Evolutionary conservation across 2,329 filamentous ascomycete species (phyloP).

Genomic region (Coleophoma crateriformis): DNA sequence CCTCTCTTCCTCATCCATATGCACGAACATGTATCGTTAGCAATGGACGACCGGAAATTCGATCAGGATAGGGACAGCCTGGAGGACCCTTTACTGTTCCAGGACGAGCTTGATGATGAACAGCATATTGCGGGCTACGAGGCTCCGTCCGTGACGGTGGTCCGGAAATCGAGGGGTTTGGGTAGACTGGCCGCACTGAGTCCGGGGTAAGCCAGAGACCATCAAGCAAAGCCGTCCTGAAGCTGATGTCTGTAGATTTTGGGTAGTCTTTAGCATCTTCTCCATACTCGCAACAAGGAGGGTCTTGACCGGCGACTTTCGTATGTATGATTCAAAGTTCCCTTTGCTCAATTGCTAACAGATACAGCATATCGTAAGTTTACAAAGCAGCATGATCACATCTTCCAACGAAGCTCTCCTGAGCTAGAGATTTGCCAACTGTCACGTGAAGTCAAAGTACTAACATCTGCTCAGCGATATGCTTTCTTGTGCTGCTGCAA

Average conservation of each 20-base stretch:
- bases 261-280: slow-evolving; percentile 11
- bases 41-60: neutral
- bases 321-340: slow-evolving; percentile 10
- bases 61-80: neutral
- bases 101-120: neutral
- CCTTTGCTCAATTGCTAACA: neutral
- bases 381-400: neutral
- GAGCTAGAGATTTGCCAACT: neutral
- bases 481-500: slow-evolving; percentile 18
- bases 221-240: neutral
- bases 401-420: too few relatives aligned
- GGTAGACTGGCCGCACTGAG: neutral
- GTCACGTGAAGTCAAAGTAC: neutral
- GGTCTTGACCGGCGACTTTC: slow-evolving; percentile 17
- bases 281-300: slow-evolving; percentile 16
- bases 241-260: slow-evolving; percentile 2
- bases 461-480: slow-evolving; percentile 13
- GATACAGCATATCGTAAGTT: slow-evolving; percentile 15
- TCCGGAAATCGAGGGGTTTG: neutral
- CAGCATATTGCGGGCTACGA: neutral
- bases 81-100: neutral
- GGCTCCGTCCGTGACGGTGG: neutral
- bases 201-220: neutral
- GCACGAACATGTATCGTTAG: neutral
- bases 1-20: too few relatives aligned